phyloP scores from a whole-genome alignment of 805 yeast genomes.

The Hanseniaspora mollemarum region DNA sequence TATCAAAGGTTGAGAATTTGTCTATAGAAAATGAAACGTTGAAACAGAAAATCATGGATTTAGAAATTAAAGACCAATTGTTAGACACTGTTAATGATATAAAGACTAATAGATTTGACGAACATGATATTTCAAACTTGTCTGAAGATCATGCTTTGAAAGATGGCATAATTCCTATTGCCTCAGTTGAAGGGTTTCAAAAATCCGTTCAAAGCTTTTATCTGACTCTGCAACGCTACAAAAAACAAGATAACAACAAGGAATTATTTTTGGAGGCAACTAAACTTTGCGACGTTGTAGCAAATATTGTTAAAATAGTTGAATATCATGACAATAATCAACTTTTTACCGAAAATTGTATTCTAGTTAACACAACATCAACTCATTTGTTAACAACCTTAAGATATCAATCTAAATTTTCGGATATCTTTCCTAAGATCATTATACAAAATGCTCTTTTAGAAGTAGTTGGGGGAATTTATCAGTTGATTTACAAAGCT shows the following conservation, averaged over 20 bases:
- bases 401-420: constrained; percentile 52
- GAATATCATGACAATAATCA: constrained; percentile 17
- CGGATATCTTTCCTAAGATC: constrained; percentile 48
- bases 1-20: constrained; percentile 23
- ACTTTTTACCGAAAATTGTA: constrained; percentile 31
- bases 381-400: constrained; percentile 60
- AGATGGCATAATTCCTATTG: constrained; percentile 39
- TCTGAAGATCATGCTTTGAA: constrained; percentile 18
- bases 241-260: constrained; percentile 28
- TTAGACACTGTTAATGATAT: constrained; percentile 1
- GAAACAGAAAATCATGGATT: constrained; percentile 33
- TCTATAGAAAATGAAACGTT: constrained; percentile 29
- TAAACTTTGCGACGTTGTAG: constrained; percentile 34
- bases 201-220: constrained; percentile 40
- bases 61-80: constrained; percentile 35
- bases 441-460: constrained; percentile 59
- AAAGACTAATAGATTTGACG: constrained; percentile 3
- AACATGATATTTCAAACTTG: constrained; percentile 22
- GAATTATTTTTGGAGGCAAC: constrained; percentile 43
- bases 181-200: constrained; percentile 37
- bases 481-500: constrained; percentile 37
- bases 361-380: constrained; percentile 47
- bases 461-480: constrained; percentile 50
- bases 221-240: constrained; percentile 27
- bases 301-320: constrained; percentile 24